Evolutionary conservation across 2,329 filamentous ascomycete species (phyloP), one percentile per base, ranked within the genome.

Genomic region (Cercospora sp.): DNA sequence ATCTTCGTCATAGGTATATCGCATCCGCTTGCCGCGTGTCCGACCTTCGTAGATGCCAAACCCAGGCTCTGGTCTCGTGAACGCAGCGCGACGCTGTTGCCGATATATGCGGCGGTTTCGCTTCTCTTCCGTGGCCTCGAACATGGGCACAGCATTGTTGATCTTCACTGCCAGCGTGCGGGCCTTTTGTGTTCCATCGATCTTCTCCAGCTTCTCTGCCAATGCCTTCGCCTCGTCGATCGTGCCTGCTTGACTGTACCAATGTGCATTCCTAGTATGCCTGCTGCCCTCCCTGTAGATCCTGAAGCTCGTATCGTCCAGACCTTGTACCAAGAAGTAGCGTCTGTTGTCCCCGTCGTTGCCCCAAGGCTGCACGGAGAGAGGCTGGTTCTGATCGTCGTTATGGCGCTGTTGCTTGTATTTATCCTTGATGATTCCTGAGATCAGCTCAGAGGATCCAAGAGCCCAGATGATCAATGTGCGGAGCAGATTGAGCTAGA

Each of bases 121-220:
- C 86, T 97, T 98, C 91, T 96, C 93, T 80, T 98, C 94, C 5
- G 93, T 94, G 39, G 91, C 92, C 79, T 98, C 94, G 74, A 99
- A 97, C 36, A 93, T 89, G 36, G 94, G 92, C 36, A 98, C 87
- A 10, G 93, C 94, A 63, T 88, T 86, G 39, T 85, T 80, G 75
- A 99, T 96, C 78, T 89, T 91, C 73, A 90, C 88, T 68, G 91
- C 89, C 36, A 98, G 84, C 67, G 89, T 88, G 75, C 88, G 91
- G 0, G 94, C 92, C 77, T 92, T 91, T 61, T 91, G 92, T 0
- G 91, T 91, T 63, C 91, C 91, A 74, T 98, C 94, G 42, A 87
- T 86, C 3, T 85, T 87, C 63, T 89, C 87, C 9, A 99, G 86
- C 78, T 91, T 96, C 60, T 91, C 88, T 5, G 90, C 90, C 60